A percentile compares a stretch with the other conserved stretches of the same genome.
These are phyloP conservation scores for Pelagophyceae sp. DNA, from an alignment of 352 stramenopile species.

Conservation along the genomic window DNA sequence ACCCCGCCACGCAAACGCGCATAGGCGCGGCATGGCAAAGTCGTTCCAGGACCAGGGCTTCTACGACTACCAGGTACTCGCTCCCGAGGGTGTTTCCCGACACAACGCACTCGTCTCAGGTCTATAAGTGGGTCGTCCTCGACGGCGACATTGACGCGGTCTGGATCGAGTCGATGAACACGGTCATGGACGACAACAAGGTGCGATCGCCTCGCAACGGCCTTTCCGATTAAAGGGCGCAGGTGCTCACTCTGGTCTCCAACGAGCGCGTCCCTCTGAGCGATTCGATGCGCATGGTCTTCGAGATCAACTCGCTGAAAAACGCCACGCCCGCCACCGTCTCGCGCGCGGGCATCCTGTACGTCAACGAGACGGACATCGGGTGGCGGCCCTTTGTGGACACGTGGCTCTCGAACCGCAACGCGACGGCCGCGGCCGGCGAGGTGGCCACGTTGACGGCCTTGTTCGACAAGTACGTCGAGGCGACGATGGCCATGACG, in stretches of 20 bases:
- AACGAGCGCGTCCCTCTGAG: conserved; percentile 92
- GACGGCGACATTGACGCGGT: conserved; percentile 86
- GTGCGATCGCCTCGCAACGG: too few relatives aligned
- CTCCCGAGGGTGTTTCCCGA: too few relatives aligned
- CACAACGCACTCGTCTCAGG: too few relatives aligned
- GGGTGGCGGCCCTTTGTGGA: conserved; percentile 91
- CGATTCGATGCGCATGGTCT: conserved; percentile 88
- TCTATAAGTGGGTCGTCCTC: conserved; percentile 66
- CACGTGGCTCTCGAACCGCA: conserved; percentile 80
- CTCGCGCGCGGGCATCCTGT: conserved; percentile 89
- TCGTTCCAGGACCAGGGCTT: conserved; percentile 82
- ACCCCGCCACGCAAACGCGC: background rate
- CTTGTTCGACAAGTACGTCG: conserved; percentile 92
- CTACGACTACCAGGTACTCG: conserved; percentile 86
- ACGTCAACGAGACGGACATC: conserved; percentile 83
- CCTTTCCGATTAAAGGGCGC: too few relatives aligned
- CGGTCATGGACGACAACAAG: conserved; percentile 65
- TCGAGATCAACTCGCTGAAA: conserved; percentile 90
- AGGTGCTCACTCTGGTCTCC: conserved; percentile 88
- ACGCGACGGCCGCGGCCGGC: conserved; percentile 52
- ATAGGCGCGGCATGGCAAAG: conserved; percentile 91
- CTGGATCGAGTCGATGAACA: conserved; percentile 84
- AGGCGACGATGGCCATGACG: conserved; percentile 81
- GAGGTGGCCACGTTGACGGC: conserved; percentile 80
- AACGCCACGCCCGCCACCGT: conserved; percentile 91